Evolutionary conservation across 2,329 filamentous ascomycete genomes (phyloP), one percentile per base, ranked within the genome.

Genomic region (Penicillium griseofulvum): DNA sequence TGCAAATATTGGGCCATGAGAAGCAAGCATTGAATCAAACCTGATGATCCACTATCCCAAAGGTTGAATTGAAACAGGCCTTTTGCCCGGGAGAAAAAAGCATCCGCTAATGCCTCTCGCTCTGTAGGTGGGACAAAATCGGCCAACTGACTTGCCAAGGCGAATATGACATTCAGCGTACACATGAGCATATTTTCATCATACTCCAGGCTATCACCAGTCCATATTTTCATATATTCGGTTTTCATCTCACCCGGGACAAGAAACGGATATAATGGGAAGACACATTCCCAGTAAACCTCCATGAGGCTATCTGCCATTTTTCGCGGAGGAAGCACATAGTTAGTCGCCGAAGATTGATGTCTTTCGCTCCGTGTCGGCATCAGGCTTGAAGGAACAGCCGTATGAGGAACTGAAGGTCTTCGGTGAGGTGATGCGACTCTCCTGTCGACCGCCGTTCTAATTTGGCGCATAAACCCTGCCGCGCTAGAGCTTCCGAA

Each of bases 1-100:
- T 81, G 79, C 0, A 81, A 64, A 54, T 80, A 81, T 42, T 80
- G 78, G 11, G 75, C 76, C 56, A 78, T 78, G 5, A 81, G 65
- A 0, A 81, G 62, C 0, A 81, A 64, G 42, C 75, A 80, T 58
- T 81, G 79, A 1, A 81, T 75, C 1, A 78, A 52, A 41, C 75
- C 76, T 0, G 77, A 60, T 0, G 77, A 80, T 0, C 74, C 75
- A 0, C 71, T 66, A 11, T 78, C 71, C 73, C 77, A 79, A 1
- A 75, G 60, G 16, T 73, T 75, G 41, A 79, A 73, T 1, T 75
- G 72, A 0, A 80, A 64, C 0, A 80, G 58, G 4, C 72, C 72
- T 38, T 76, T 74, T 0, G 79, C 78, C 4, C 78, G 69, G 1
- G 66, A 62, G 36, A 80, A 80, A 48, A 76, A 81, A 0, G 65